A percentile compares a stretch with the other conserved stretches of the same genome.
Evolutionary conservation across 352 stramenopile species (phyloP).

Genomic region (Thalassiosira hispida): DNA sequence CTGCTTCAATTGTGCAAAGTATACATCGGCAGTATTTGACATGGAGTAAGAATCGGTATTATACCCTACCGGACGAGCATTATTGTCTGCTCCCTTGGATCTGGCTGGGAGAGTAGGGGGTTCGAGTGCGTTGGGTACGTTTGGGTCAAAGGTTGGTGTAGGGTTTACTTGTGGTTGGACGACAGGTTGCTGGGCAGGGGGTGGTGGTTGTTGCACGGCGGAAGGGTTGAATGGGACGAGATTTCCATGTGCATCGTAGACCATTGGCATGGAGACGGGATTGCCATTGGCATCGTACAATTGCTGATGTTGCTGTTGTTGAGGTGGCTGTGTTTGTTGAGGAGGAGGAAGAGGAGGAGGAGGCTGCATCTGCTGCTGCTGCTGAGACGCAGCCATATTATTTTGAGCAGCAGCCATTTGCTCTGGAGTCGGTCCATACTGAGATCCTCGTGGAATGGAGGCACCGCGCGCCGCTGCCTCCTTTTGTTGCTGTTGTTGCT

Average conservation of each 20-base stretch:
- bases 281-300: conserved; percentile 56
- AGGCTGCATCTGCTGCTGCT: too few relatives aligned
- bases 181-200: not conserved
- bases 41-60: conserved; percentile 79
- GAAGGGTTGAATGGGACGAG: conserved; percentile 30
- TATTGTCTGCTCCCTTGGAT: conserved; percentile 18
- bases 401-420: too few relatives aligned
- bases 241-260: conserved; percentile 56
- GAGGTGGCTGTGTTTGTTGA: conserved; percentile 10
- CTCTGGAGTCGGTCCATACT: too few relatives aligned
- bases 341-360: too few relatives aligned
- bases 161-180: not conserved
- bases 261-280: conserved; percentile 45
- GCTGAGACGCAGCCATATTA: too few relatives aligned
- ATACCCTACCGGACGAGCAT: conserved; percentile 48
- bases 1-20: conserved; percentile 84
- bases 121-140: not conserved
- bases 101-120: conserved; percentile 40
- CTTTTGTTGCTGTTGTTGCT: conserved; percentile 15
- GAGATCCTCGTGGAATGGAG: too few relatives aligned
- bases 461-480: too few relatives aligned
- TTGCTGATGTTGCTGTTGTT: conserved; percentile 10
- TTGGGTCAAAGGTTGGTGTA: not conserved
- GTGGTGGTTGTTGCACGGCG: conserved; percentile 8
- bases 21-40: conserved; percentile 80